Base-by-base conservation (phyloP, 495 filamentous ascomycete species). In the Jackrogersella minutella region DNA sequence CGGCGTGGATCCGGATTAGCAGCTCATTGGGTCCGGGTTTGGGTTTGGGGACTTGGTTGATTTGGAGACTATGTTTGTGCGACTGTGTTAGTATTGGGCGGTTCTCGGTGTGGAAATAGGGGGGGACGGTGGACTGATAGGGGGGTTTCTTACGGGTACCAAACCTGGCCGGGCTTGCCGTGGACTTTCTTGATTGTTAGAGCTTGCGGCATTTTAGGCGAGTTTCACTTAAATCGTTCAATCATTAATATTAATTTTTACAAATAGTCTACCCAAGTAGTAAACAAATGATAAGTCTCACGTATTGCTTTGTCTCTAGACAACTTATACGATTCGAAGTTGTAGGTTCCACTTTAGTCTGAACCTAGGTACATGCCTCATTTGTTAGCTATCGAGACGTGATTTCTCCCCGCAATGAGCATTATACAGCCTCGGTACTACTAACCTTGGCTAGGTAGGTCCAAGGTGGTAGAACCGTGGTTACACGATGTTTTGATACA, bases 111-210 rank as follows among this genome's bases (percentile, higher is more conserved):
- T 8, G 34, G 34, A 3, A 21, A 28, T 17, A 22, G 13, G 28
- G 24, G 60, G 16, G 24, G 30, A 41, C 24, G 31, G 40, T 44
- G 17, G 19, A 43, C 43, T 37, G 30, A 22, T 28, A 34, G 51
- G 74, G 69, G 10, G 19, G 70, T 30, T 30, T 55, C 79, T 72
- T 68, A 88, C 77, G 90, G 88, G 67, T 92, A 91, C 78, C 93
- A 97, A 47, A 97, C 93, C 76, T 95, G 81, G 43, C 93, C 92
- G 8, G 92, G 92, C 76, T 93, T 94, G 64, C 92, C 91, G 36
- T 85, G 82, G 26, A 81, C 72, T 37, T 86, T 80, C 62, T 84
- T 77, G 49, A 88, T 73, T 16, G 76, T 83, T 49, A 86, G 72
- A 30, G 76, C 71, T 51, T 75, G 74, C 7, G 79, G 77, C 82